Conservation (phyloP, 108 stramenopile genomes). For the Ochromonas danica region DNA sequence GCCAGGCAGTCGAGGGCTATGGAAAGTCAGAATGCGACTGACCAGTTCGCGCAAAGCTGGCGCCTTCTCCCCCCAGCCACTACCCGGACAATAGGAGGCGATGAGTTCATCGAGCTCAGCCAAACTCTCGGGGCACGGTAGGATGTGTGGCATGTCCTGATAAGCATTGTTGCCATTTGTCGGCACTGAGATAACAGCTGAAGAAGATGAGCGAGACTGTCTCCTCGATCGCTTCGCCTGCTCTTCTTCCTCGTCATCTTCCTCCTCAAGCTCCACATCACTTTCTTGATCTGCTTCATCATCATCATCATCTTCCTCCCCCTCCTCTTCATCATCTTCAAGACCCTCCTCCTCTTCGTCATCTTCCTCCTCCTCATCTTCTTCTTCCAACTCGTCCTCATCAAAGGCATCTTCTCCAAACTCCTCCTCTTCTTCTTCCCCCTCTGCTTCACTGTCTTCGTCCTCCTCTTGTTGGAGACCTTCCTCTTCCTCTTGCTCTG, state of each 20-base stretch:
- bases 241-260: conserved; percentile 9
- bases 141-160: conserved; percentile 83
- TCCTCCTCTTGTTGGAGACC: background rate
- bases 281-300: background rate
- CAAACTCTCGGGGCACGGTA: conserved; percentile 80
- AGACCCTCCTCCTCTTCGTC: conserved; percentile 69
- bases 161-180: background rate
- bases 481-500: background rate
- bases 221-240: conserved; percentile 34
- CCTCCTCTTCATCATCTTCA: conserved; percentile 77
- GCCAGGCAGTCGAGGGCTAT: conserved; percentile 67
- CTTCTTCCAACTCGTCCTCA: background rate
- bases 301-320: conserved; percentile 41
- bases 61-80: no score
- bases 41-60: no score
- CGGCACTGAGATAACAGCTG: no score
- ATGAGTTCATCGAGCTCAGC: conserved; percentile 64
- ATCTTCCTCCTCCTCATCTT: conserved; percentile 49
- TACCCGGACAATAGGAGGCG: conserved; percentile 61
- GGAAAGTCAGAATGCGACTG: conserved; percentile 70
- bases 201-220: background rate
- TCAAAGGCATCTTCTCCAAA: background rate
- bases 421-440: background rate
- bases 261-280: background rate
- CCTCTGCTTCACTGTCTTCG: background rate